Evolutionary conservation across 179 eudicot species (phyloP).

Genomic region (Vitellaria paradoxa): DNA sequence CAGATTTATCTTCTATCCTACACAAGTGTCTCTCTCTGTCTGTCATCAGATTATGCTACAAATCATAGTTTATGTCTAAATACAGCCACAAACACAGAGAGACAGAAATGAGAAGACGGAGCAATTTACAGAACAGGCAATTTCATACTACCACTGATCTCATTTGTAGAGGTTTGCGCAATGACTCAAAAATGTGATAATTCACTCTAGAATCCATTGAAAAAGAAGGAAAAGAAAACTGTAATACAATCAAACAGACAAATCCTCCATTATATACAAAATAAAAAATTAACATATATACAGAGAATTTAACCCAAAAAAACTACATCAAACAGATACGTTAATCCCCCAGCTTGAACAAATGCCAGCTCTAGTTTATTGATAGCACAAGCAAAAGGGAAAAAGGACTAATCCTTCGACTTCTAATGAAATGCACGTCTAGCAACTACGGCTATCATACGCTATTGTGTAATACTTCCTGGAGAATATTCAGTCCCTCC

Average conservation of each 20-base stretch:
- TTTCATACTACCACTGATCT: too few species aligned
- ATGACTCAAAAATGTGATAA: too few species aligned
- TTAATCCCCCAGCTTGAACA: not conserved
- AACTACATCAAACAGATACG: not conserved
- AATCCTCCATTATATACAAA: not conserved
- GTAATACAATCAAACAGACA: not conserved
- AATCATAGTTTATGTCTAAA: too few species aligned
- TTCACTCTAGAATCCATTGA: too few species aligned
- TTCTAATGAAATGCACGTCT: not conserved
- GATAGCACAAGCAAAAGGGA: not conserved
- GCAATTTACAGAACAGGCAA: too few species aligned
- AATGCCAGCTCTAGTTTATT: not conserved
- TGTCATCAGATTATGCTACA: too few species aligned
- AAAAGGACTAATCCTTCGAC: not conserved
- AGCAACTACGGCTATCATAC: not conserved
- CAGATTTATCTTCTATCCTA: too few species aligned
- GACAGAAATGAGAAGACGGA: too few species aligned
- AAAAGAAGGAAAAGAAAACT: too few species aligned
- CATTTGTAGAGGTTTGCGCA: too few species aligned
- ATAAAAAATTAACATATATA: not conserved
- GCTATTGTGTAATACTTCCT: not conserved
- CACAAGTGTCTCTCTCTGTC: too few species aligned
- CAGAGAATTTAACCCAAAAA: not conserved
- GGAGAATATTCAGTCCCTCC: conserved; percentile 39
- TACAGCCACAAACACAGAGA: too few species aligned